A percentile compares a stretch with the other conserved stretches of the same genome.
These are phyloP conservation scores for Sonneratia alba DNA, from an alignment of 345 rosid species.

Conservation along the genomic window DNA sequence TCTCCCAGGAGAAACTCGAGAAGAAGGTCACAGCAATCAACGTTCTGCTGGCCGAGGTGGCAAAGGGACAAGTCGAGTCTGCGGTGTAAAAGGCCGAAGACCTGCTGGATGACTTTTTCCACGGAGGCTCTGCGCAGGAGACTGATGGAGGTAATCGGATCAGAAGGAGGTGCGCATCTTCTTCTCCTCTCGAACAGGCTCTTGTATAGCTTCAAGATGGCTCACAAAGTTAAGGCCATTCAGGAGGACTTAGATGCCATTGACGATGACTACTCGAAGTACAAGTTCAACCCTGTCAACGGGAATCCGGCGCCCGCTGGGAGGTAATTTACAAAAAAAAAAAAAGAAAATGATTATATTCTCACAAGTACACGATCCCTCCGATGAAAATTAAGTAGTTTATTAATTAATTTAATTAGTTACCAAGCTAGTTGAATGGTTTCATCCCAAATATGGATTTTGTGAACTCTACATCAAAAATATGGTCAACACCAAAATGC, in stretches of 20 bases:
- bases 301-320: too few species aligned
- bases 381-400: too few species aligned
- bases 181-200: conserved; percentile 8
- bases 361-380: too few species aligned
- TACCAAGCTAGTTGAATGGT: too few species aligned
- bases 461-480: too few species aligned
- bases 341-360: too few species aligned
- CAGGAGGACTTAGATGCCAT: background rate
- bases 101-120: conserved; percentile 20
- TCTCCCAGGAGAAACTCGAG: conserved; percentile 2
- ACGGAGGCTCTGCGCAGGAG: background rate
- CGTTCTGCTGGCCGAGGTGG: conserved; percentile 14
- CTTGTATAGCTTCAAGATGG: background rate
- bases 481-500: too few species aligned
- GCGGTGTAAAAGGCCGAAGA: conserved; percentile 27
- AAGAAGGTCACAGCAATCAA: background rate
- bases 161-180: conserved; percentile 5
- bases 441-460: too few species aligned
- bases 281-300: background rate
- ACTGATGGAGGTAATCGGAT: background rate
- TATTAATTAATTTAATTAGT: too few species aligned
- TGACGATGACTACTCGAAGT: background rate
- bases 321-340: too few species aligned
- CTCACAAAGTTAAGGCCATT: background rate
- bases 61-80: conserved; percentile 2